Evolutionary conservation across 768 basidiomycete species (phyloP).

Genomic region (Auriscalpium vulgare): DNA sequence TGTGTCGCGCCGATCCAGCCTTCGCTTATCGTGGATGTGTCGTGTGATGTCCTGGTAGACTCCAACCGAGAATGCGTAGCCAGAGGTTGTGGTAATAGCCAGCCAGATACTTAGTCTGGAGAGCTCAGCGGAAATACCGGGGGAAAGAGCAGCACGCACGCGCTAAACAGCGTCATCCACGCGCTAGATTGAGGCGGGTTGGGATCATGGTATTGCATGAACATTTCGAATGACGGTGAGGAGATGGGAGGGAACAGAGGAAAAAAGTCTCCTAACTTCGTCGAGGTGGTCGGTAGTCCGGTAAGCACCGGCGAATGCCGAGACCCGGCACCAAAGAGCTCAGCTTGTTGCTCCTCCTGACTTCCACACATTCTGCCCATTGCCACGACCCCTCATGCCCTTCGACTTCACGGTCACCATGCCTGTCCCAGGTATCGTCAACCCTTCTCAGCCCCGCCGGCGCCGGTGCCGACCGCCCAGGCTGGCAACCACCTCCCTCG

Average conservation of each 20-base stretch:
- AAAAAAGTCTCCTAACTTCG: too few species aligned
- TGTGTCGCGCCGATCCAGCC: slow-evolving; percentile 47
- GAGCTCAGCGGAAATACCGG: neutral
- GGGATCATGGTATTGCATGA: too few species aligned
- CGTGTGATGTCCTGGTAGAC: slow-evolving; percentile 11
- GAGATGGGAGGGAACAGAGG: too few species aligned
- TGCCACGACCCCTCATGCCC: slow-evolving; percentile 25
- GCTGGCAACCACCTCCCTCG: slow-evolving; percentile 14
- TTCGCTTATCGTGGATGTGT: slow-evolving; percentile 3
- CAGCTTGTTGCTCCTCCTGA: too few species aligned
- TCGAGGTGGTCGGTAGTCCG: too few species aligned
- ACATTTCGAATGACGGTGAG: too few species aligned
- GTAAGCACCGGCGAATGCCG: too few species aligned
- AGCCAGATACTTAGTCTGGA: neutral
- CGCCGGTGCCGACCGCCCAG: slow-evolving; percentile 9
- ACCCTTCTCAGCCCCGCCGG: slow-evolving; percentile 44
- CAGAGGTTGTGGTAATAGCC: slow-evolving; percentile 6
- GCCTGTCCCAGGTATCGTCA: slow-evolving; percentile 53
- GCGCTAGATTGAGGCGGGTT: neutral
- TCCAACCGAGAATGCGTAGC: slow-evolving; percentile 9
- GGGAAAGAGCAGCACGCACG: neutral
- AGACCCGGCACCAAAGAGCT: too few species aligned
- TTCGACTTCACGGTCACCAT: slow-evolving; percentile 73
- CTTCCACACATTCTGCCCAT: too few species aligned
- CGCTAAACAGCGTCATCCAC: neutral